These are phyloP conservation scores for Phyllosticta citrichinensis DNA, from an alignment of 2,329 filamentous ascomycete genomes.

Conservation along the genomic window DNA sequence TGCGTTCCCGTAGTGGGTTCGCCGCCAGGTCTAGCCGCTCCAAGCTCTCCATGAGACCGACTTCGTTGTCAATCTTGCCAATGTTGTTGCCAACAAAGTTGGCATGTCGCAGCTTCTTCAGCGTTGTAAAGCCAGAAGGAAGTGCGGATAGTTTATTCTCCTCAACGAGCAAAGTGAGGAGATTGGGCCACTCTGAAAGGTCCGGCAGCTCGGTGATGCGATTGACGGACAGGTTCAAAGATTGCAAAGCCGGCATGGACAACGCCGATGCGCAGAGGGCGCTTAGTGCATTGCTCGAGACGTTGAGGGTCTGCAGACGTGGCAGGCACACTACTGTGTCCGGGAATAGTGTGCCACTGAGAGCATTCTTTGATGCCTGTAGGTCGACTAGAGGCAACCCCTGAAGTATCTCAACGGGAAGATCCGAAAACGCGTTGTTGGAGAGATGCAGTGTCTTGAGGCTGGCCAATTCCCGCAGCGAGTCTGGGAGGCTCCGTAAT, in stretches of 20 bases:
- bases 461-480: conserved; percentile 54
- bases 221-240: conserved; percentile 72
- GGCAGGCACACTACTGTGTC: conserved; percentile 37
- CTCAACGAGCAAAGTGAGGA: conserved; percentile 65
- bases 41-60: conserved; percentile 71
- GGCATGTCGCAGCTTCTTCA: conserved; percentile 61
- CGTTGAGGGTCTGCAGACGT: conserved; percentile 63
- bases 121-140: conserved; percentile 62
- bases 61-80: conserved; percentile 59
- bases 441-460: conserved; percentile 71
- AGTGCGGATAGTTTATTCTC: conserved; percentile 70
- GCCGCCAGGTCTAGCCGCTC: conserved; percentile 67
- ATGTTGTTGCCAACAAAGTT: conserved; percentile 85
- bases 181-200: conserved; percentile 60
- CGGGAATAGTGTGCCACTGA: conserved; percentile 63
- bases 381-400: conserved; percentile 64
- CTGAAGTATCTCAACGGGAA: conserved; percentile 62
- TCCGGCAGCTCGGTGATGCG: conserved; percentile 63
- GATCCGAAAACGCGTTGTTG: conserved; percentile 56
- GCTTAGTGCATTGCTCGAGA: conserved; percentile 65
- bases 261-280: conserved; percentile 42
- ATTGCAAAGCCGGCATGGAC: conserved; percentile 61
- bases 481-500: conserved; percentile 59
- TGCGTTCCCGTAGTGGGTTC: conserved; percentile 86
- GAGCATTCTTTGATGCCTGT: conserved; percentile 64